These are phyloP conservation scores for Davidsoniella virescens DNA, from an alignment of 2,329 filamentous ascomycete species.

Conservation along the genomic window DNA sequence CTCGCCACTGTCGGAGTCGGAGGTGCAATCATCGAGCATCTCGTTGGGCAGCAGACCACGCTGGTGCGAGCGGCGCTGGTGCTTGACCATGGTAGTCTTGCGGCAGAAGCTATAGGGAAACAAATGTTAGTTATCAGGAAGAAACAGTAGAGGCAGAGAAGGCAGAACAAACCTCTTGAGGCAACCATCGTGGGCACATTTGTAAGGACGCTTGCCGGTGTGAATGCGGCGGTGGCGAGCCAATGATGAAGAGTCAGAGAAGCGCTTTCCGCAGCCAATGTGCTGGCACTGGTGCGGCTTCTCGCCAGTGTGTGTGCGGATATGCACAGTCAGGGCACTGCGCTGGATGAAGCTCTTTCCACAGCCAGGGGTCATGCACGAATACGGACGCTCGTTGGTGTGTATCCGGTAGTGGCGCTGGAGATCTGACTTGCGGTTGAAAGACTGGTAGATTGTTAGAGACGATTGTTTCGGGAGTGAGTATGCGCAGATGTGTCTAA, in stretches of 20 bases:
- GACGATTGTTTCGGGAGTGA: background rate
- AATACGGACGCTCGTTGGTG: conserved; percentile 53
- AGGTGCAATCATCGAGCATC: conserved; percentile 35
- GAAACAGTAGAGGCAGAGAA: too few species aligned
- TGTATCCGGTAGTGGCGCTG: conserved; percentile 57
- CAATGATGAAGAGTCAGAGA: conserved; percentile 53
- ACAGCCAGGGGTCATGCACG: conserved; percentile 42
- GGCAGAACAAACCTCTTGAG: conserved; percentile 36
- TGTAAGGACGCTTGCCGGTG: conserved; percentile 50
- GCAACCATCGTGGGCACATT: conserved; percentile 44
- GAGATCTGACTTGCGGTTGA: conserved; percentile 56
- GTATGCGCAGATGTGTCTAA: background rate
- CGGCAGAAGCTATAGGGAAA: conserved; percentile 43
- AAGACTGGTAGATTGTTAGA: conserved; percentile 32
- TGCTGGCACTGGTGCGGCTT: conserved; percentile 55
- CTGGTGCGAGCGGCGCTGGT: conserved; percentile 45
- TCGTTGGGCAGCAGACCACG: conserved; percentile 40
- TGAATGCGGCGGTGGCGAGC: conserved; percentile 50
- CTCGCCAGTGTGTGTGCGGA: conserved; percentile 54
- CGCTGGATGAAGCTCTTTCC: conserved; percentile 57
- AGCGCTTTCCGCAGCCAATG: conserved; percentile 48
- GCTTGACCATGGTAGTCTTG: conserved; percentile 57
- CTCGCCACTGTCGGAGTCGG: conserved; percentile 41
- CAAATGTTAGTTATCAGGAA: conserved; percentile 13
- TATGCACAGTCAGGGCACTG: conserved; percentile 54